Evolutionary conservation across 495 filamentous ascomycete genomes (phyloP).

Genomic region (Lasiosphaeria ovina): DNA sequence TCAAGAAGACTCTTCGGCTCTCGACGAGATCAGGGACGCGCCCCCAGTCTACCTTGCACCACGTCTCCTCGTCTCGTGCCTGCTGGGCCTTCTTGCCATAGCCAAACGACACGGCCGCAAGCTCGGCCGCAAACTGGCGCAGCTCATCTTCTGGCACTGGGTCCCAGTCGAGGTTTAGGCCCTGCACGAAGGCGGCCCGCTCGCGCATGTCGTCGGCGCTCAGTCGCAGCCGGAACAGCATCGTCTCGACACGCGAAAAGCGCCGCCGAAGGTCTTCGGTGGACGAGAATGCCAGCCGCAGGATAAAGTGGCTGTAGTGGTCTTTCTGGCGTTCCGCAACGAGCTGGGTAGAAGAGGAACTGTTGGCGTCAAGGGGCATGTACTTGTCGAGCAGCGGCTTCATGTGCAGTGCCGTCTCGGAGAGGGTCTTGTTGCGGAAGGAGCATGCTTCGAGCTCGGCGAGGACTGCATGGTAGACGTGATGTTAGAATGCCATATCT

Average conservation of each 20-base stretch:
- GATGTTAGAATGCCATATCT: conserved; percentile 16
- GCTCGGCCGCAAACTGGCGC: conserved; percentile 44
- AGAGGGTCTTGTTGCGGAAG: conserved; percentile 80
- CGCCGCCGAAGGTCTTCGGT: conserved; percentile 90
- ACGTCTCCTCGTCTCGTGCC: conserved; percentile 62
- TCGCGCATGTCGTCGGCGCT: conserved; percentile 67
- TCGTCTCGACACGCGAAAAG: conserved; percentile 81
- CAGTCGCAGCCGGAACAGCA: conserved; percentile 81
- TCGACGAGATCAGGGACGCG: conserved; percentile 89
- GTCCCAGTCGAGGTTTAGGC: conserved; percentile 74
- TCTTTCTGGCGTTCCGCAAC: conserved; percentile 84
- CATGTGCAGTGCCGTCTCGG: conserved; percentile 78
- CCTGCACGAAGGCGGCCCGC: conserved; percentile 70
- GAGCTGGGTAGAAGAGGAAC: conserved; percentile 55
- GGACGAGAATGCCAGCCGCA: conserved; percentile 86
- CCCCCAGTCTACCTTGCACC: conserved; percentile 96
- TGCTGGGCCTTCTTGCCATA: conserved; percentile 45
- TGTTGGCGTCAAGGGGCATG: conserved; percentile 77
- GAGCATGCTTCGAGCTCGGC: conserved; percentile 94
- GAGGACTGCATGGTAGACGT: conserved; percentile 59
- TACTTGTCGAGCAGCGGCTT: conserved; percentile 78
- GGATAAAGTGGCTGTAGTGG: conserved; percentile 97
- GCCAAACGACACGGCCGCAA: conserved; percentile 32
- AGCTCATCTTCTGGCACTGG: conserved; percentile 74
- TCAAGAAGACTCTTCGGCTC: conserved; percentile 69